These are phyloP conservation scores for Tetratostichococcus sp. DNA, from an alignment of 139 green algal species.

Conservation along the genomic window DNA sequence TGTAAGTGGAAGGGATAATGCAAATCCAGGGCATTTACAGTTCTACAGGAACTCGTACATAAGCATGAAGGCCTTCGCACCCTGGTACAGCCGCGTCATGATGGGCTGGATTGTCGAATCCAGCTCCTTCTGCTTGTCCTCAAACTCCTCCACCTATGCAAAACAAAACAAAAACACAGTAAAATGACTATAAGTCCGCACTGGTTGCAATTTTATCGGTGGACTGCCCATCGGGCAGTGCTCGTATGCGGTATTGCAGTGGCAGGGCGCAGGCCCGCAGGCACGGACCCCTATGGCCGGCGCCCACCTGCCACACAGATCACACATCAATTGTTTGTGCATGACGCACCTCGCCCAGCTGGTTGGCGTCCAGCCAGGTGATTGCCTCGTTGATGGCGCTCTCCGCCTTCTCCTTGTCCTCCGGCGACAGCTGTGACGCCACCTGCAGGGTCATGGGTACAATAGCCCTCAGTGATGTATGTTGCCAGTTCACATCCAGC, in stretches of 20 bases:
- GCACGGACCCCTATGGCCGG: too few species aligned
- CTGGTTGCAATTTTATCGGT: not conserved
- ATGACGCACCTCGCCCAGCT: conserved; percentile 78
- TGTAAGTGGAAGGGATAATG: too few species aligned
- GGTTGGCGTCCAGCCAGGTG: conserved; percentile 86
- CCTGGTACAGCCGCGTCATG: conserved; percentile 72
- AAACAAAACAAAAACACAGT: too few species aligned
- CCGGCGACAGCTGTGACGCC: conserved; percentile 61
- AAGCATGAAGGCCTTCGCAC: not conserved
- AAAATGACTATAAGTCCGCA: not conserved
- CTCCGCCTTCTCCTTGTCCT: conserved; percentile 85
- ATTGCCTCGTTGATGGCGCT: conserved; percentile 75
- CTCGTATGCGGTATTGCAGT: too few species aligned
- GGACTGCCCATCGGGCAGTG: too few species aligned
- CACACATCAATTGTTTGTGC: too few species aligned
- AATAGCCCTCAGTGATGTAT: not conserved
- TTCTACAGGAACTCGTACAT: too few species aligned
- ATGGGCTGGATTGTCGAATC: conserved; percentile 87
- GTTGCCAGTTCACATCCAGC: not conserved
- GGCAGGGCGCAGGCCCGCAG: too few species aligned
- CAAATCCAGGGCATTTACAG: too few species aligned
- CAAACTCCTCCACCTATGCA: conserved; percentile 75
- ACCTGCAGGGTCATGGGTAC: conserved; percentile 11
- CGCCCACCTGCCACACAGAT: too few species aligned
- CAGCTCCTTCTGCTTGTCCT: conserved; percentile 93